Evolutionary conservation across 2,329 filamentous ascomycete genomes (phyloP).

Genomic region (Penicillium paneum): DNA sequence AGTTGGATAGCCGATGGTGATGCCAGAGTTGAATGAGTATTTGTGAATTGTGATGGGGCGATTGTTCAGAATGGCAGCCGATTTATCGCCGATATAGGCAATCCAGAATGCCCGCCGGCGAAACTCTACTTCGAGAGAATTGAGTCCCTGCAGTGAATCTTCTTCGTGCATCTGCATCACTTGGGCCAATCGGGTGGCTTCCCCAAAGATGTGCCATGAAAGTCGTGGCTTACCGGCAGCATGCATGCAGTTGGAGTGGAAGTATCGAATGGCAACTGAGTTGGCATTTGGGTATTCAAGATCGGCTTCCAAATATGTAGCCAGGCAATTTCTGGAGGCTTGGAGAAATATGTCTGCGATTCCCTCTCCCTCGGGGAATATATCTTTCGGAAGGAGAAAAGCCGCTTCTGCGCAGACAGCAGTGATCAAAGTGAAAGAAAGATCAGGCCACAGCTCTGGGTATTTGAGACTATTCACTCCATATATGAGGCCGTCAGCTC

Average conservation of each 20-base stretch:
- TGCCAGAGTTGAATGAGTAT: conserved; percentile 43
- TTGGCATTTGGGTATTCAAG: conserved; percentile 44
- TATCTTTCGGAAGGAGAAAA: conserved; percentile 40
- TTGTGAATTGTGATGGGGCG: conserved; percentile 47
- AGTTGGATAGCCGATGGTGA: conserved; percentile 33
- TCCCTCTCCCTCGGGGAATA: conserved; percentile 42
- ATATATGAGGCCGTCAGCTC: conserved; percentile 2
- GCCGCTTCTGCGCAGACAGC: conserved; percentile 46
- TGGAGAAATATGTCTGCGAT: conserved; percentile 41
- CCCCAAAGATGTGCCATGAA: conserved; percentile 49
- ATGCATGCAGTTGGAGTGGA: conserved; percentile 48
- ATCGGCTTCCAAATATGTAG: conserved; percentile 43
- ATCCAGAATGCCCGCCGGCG: conserved; percentile 24
- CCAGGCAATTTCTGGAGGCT: conserved; percentile 40
- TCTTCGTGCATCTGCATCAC: conserved; percentile 47
- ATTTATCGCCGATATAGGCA: conserved; percentile 25
- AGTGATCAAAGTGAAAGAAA: conserved; percentile 44
- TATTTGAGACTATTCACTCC: conserved; percentile 13
- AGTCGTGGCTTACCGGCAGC: conserved; percentile 44
- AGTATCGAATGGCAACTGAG: conserved; percentile 46
- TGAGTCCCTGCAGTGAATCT: conserved; percentile 34
- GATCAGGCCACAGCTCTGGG: conserved; percentile 36
- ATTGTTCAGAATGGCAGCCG: conserved; percentile 32
- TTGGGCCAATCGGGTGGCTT: conserved; percentile 44
- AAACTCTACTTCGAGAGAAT: conserved; percentile 38